A percentile compares a stretch with the other conserved stretches of the same genome.
Evolutionary conservation across 1,284 basidiomycete genomes (phyloP).

Genomic region (Heliocybe sulcata): DNA sequence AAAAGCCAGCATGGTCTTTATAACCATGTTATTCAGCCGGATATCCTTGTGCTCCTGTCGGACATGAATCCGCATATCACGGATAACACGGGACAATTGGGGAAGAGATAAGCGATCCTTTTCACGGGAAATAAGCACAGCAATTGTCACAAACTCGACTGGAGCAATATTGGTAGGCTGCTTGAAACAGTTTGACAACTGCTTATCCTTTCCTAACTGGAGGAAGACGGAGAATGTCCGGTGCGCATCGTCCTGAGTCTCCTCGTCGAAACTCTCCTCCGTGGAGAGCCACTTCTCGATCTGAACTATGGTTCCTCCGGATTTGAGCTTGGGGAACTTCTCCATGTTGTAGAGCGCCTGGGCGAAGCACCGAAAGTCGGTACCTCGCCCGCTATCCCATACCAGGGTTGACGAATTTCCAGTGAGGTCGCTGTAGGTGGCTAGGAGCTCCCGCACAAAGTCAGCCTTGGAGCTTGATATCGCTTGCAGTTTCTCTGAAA

Average conservation of each 20-base stretch:
- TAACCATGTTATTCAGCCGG: conserved; percentile 42
- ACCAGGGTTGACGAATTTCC: conserved; percentile 35
- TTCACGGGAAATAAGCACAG: conserved; percentile 40
- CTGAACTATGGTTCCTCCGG: conserved; percentile 26
- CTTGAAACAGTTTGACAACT: conserved; percentile 23
- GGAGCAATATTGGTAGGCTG: conserved; percentile 45
- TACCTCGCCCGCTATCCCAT: conserved; percentile 53
- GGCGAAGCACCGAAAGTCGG: conserved; percentile 56
- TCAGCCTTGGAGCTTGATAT: conserved; percentile 41
- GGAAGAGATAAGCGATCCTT: conserved; percentile 25
- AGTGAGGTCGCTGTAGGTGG: conserved; percentile 29
- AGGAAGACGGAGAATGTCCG: conserved; percentile 38
- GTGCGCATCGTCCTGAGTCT: conserved; percentile 27
- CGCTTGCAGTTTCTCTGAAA: conserved; percentile 60
- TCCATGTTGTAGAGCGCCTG: conserved; percentile 45
- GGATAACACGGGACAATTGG: conserved; percentile 37
- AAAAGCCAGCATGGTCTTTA: conserved; percentile 40
- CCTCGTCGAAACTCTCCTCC: conserved; percentile 21
- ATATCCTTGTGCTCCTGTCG: conserved; percentile 42
- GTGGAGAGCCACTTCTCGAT: conserved; percentile 49
- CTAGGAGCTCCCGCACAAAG: conserved; percentile 45
- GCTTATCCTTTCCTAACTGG: conserved; percentile 26
- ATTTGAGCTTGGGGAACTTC: conserved; percentile 27
- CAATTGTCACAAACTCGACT: conserved; percentile 52
- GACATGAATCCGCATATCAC: conserved; percentile 41